A percentile compares a stretch with the other conserved stretches of the same genome.
Evolutionary conservation across 179 eudicot species (phyloP).

Genomic region (Beta corolliflora): DNA sequence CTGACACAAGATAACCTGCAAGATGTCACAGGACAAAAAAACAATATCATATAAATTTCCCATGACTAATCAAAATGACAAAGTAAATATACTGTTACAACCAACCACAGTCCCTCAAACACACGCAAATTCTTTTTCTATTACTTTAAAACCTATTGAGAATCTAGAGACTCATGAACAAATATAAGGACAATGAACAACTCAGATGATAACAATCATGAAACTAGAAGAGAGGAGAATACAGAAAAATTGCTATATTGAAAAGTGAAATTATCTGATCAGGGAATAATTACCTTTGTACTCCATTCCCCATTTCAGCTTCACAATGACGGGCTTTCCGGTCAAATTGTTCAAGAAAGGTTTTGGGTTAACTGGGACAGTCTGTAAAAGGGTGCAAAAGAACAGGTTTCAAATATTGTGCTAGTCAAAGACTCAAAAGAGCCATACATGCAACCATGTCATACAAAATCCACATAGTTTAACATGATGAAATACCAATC

Average conservation of each 20-base stretch:
- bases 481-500: not conserved
- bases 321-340: slow-evolving; percentile 66
- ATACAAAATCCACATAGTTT: not conserved
- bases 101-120: not conserved
- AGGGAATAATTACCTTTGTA: slow-evolving; percentile 56
- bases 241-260: not conserved
- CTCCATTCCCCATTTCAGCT: slow-evolving; percentile 87
- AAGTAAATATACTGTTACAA: not conserved
- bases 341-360: slow-evolving; percentile 76
- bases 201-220: not conserved
- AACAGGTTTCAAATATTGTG: not conserved
- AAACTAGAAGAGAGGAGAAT: not conserved
- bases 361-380: slow-evolving; percentile 74
- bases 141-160: not conserved
- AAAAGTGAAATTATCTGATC: not conserved
- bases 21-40: not conserved
- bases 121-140: not conserved
- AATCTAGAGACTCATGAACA: not conserved
- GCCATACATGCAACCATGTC: not conserved
- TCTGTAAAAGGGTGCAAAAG: slow-evolving; percentile 37
- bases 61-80: not conserved
- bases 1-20: slow-evolving; percentile 76
- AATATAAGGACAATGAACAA: not conserved
- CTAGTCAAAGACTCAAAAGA: not conserved
- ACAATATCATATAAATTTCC: not conserved